Percentiles rank a stretch among this genome's conserved stretches.
Conservation (phyloP, 768 basidiomycete species). For the Kwoniella botswanensis region DNA sequence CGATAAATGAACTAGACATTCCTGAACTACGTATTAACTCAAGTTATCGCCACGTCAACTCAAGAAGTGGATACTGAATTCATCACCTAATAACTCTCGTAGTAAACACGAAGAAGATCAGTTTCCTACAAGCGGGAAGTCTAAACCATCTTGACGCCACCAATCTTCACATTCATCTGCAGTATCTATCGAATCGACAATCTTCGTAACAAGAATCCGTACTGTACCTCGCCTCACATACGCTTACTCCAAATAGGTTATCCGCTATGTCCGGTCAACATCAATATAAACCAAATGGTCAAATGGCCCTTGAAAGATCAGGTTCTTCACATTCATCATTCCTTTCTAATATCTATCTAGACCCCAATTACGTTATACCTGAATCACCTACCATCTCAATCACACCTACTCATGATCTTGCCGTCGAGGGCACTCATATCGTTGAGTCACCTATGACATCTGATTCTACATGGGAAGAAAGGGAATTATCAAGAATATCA, state of each 20-base stretch:
- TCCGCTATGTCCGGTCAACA: not conserved
- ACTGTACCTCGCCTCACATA: too few species aligned
- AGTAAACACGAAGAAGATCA: not conserved
- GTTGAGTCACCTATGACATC: not conserved
- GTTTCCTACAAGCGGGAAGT: not conserved
- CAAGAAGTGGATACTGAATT: not conserved
- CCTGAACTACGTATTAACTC: not conserved
- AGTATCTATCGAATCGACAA: not conserved
- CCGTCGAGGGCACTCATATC: not conserved
- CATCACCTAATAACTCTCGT: not conserved
- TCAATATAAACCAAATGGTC: conserved; percentile 3
- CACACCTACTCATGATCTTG: not conserved
- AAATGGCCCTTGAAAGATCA: not conserved
- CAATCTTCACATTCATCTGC: not conserved
- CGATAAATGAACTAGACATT: not conserved
- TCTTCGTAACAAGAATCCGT: not conserved
- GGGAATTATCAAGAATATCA: not conserved
- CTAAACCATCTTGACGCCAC: conserved; percentile 17
- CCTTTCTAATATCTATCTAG: conserved; percentile 10
- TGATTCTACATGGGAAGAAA: not conserved
- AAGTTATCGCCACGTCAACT: not conserved
- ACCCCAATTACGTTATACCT: conserved; percentile 6
- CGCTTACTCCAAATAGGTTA: not conserved
- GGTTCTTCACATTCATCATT: conserved; percentile 14
- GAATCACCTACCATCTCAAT: conserved; percentile 8